Evolutionary conservation across 306 rosid genomes (phyloP), one percentile per base, ranked within the genome.

Genomic region (Inga oerstediana): DNA sequence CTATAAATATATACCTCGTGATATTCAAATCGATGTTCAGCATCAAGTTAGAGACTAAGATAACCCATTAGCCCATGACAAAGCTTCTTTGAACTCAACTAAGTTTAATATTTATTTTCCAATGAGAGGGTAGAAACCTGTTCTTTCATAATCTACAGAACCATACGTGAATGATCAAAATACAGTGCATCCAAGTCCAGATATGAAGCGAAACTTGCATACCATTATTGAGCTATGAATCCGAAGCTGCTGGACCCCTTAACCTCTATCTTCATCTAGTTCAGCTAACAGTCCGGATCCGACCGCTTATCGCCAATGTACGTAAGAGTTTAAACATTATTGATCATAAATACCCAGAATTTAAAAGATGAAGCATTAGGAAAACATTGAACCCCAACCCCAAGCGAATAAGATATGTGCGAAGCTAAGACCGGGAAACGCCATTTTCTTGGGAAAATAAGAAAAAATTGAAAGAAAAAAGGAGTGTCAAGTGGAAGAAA

Each of bases 191-290:
- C 20, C 10, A 52, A 73, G 62, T 4, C 15, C 13, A 79, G 78
- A 45, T 27, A 70, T 45, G 69, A 79, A 83, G 64, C 7, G 64
- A 74, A 34, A 32, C 37, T 77, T 16, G 72, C 77, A 19, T 79
- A 93, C 98, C 98, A 94, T 94, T 81, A 34, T 43, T 16, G 84
- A 78, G 85, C 61, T 79, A 71, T 77, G 75, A 78, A 88, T 70
- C 83, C 62, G 86, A 85, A 75, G 71, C 41, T 67, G 66, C 81
- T 78, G 35, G 84, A 64, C 16, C 14, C 10, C 30, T 66, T 35
- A 75, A 71, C 46, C 45, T 70, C 76, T 79, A 43, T 34, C 82
- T 59, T 92, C 94, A 80, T 77, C 80, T 78, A 85, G 83, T 22
- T 58, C 61, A 76, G 77, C 22, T 30, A 16, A 80, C 64, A 54